A percentile compares a stretch with the other conserved stretches of the same genome.
Evolutionary conservation across 768 basidiomycete genomes (phyloP).

Genomic region (Psilocybe cubensis): DNA sequence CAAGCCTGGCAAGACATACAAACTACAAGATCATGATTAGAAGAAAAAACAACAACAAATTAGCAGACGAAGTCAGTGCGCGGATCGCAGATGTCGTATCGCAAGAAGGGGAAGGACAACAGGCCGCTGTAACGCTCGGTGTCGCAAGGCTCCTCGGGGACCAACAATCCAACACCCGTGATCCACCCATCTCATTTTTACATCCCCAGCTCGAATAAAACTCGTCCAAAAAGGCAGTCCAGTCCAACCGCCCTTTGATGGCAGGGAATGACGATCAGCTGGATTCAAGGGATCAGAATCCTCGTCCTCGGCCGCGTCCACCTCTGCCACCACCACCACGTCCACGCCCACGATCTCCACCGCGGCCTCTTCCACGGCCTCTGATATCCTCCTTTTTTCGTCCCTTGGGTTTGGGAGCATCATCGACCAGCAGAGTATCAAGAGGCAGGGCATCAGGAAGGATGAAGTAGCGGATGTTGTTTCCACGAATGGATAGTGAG

Average conservation of each 20-base stretch:
- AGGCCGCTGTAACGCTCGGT: slow-evolving; percentile 2
- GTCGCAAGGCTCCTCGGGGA: background rate
- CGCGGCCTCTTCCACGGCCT: slow-evolving; percentile 61
- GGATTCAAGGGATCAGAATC: slow-evolving; percentile 21
- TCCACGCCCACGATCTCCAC: slow-evolving; percentile 56
- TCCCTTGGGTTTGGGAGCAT: slow-evolving; percentile 94
- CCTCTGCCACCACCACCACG: slow-evolving; percentile 61
- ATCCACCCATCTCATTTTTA: slow-evolving; percentile 14
- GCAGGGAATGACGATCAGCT: background rate
- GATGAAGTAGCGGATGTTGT: slow-evolving; percentile 95
- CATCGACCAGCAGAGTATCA: slow-evolving; percentile 96
- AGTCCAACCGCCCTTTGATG: background rate
- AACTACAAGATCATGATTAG: slow-evolving; percentile 20
- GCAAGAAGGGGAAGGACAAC: slow-evolving; percentile 15
- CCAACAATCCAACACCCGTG: background rate
- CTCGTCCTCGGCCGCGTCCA: slow-evolving; percentile 48
- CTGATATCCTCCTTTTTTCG: slow-evolving; percentile 86
- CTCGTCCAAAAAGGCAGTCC: background rate
- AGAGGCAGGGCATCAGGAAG: slow-evolving; percentile 97
- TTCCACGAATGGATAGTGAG: slow-evolving; percentile 91
- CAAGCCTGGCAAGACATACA: slow-evolving; percentile 8
- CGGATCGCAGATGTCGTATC: slow-evolving; percentile 8
- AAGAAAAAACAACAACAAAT: slow-evolving; percentile 11
- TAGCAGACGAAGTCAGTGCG: slow-evolving; percentile 13
- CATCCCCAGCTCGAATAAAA: slow-evolving; percentile 4